These are phyloP conservation scores for Kregervanrija pseudodelftensis DNA, from an alignment of 805 yeast genomes.

Conservation along the genomic window DNA sequence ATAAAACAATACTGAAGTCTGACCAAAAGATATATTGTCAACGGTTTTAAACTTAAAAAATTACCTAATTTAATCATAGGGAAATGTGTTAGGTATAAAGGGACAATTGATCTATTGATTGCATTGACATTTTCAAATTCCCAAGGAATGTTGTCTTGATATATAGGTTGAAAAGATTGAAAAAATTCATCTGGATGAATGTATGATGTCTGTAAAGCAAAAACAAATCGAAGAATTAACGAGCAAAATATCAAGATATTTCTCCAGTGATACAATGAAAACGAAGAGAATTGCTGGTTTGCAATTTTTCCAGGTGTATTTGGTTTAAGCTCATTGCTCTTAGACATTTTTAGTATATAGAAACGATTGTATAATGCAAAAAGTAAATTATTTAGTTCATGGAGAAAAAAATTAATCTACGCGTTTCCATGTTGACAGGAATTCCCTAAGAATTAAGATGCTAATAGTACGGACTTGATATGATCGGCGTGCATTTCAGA, in stretches of 20 bases:
- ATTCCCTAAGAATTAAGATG: too few relatives aligned
- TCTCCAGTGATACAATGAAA: constrained; percentile 37
- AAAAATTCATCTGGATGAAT: constrained; percentile 98
- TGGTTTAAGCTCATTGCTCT: too few relatives aligned
- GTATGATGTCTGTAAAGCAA: constrained; percentile 70
- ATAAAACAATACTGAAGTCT: constrained; percentile 38
- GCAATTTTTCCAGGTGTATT: too few relatives aligned
- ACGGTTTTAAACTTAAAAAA: constrained; percentile 32
- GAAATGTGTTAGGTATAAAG: constrained; percentile 61
- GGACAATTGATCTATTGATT: constrained; percentile 68
- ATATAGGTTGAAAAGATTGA: constrained; percentile 77
- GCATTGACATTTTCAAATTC: constrained; percentile 48
- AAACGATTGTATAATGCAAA: too few relatives aligned
- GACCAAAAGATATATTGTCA: constrained; percentile 43
- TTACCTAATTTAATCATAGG: constrained; percentile 45
- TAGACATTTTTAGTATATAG: too few relatives aligned
- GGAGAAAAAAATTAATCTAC: too few relatives aligned
- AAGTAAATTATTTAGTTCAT: too few relatives aligned
- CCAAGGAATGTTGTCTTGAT: constrained; percentile 64
- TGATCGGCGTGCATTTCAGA: too few relatives aligned
- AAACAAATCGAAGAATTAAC: constrained; percentile 41
- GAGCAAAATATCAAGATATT: constrained; percentile 34
- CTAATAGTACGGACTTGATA: too few relatives aligned
- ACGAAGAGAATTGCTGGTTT: constrained; percentile 1
- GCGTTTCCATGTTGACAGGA: too few relatives aligned